Percentiles rank a stretch among this genome's conserved stretches.
Conservation (phyloP, 1,284 basidiomycete genomes). For the Boletus mariae region DNA sequence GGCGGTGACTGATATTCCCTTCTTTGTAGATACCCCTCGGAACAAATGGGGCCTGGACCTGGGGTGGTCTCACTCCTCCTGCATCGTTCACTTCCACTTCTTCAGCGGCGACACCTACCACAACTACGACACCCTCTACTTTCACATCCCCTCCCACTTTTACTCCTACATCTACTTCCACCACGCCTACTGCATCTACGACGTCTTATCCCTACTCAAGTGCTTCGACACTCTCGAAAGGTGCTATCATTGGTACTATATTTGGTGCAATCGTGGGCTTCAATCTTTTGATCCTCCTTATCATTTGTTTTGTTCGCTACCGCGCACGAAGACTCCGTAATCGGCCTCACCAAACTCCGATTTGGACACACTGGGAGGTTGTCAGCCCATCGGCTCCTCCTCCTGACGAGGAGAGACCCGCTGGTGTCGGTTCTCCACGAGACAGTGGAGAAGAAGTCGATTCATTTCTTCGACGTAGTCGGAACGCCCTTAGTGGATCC, state of each 20-base stretch:
- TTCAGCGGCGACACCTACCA: conserved; percentile 24
- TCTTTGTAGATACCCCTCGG: conserved; percentile 62
- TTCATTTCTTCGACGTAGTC: conserved; percentile 50
- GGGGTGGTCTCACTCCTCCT: conserved; percentile 58
- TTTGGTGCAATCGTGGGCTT: conserved; percentile 39
- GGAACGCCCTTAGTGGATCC: conserved; percentile 20
- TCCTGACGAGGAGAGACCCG: conserved; percentile 34
- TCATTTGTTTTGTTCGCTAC: conserved; percentile 49
- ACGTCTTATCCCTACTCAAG: conserved; percentile 27
- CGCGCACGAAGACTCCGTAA: conserved; percentile 41
- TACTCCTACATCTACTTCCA: conserved; percentile 24
- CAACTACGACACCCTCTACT: conserved; percentile 23
- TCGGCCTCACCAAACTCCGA: conserved; percentile 35
- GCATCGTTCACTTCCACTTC: conserved; percentile 28
- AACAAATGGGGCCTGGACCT: conserved; percentile 55
- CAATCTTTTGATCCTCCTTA: conserved; percentile 45
- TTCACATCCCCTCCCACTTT: conserved; percentile 26
- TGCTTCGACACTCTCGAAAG: conserved; percentile 28
- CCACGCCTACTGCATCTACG: conserved; percentile 27
- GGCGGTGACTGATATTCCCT: conserved; percentile 10
- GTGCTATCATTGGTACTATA: conserved; percentile 46
- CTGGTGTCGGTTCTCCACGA: conserved; percentile 62
- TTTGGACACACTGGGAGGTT: conserved; percentile 55
- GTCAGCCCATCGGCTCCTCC: conserved; percentile 30
- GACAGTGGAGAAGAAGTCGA: conserved; percentile 65